A percentile compares a stretch with the other conserved stretches of the same genome.
Evolutionary conservation across 176 grass and related monocot species (phyloP).

Genomic region (Pontederia paniculata): DNA sequence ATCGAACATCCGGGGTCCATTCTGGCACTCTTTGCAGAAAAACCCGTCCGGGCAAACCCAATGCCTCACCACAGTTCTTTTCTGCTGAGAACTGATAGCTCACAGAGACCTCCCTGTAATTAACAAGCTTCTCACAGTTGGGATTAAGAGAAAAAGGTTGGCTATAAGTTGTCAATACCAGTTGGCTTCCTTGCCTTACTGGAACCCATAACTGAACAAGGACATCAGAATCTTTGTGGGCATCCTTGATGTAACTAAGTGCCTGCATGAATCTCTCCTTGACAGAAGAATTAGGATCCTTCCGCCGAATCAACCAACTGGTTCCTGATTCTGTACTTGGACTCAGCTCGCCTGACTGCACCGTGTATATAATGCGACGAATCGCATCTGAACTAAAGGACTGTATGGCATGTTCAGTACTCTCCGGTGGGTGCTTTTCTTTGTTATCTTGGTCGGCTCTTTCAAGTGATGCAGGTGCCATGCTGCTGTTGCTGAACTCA

Average conservation of each 20-base stretch:
- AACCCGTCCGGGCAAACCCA: conserved; percentile 70
- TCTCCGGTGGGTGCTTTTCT: not conserved
- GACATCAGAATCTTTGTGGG: conserved; percentile 37
- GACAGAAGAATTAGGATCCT: conserved; percentile 17
- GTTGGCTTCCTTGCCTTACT: conserved; percentile 27
- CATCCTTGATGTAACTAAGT: conserved; percentile 44
- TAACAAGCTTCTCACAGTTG: conserved; percentile 41
- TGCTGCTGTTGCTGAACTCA: conserved; percentile 21
- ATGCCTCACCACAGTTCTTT: conserved; percentile 22
- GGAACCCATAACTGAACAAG: conserved; percentile 93
- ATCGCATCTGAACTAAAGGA: not conserved
- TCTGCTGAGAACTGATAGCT: conserved; percentile 59
- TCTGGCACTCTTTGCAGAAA: conserved; percentile 70
- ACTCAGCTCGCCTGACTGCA: not conserved
- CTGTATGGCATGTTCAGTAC: not conserved
- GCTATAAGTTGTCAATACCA: conserved; percentile 53
- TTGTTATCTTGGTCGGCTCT: not conserved
- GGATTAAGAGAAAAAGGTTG: conserved; percentile 61
- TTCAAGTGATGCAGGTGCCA: conserved; percentile 1
- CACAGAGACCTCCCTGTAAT: conserved; percentile 63
- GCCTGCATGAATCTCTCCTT: conserved; percentile 51
- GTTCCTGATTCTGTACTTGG: conserved; percentile 1
- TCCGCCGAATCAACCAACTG: conserved; percentile 23
- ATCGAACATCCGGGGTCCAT: conserved; percentile 87
- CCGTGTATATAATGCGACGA: not conserved